A percentile compares a stretch with the other conserved stretches of the same genome.
Conservation (phyloP, 306 rosid species). For the Cicer chorassanicum region DNA sequence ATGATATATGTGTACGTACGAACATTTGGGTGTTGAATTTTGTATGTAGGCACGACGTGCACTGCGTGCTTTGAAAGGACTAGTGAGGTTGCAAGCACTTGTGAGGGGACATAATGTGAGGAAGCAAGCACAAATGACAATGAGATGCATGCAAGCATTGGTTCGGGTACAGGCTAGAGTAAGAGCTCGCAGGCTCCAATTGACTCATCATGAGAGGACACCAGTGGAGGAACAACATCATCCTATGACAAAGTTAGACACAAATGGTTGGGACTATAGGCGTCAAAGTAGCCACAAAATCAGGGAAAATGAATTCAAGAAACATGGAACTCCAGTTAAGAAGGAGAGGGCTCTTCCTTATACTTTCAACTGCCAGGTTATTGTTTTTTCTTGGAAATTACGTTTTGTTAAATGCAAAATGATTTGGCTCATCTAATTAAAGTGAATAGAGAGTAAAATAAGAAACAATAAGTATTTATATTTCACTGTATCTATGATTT, state of each 20-base stretch:
- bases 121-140: conserved; percentile 94
- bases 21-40: background rate
- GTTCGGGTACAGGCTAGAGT: conserved; percentile 89
- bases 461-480: too few relatives aligned
- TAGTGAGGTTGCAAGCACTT: conserved; percentile 88
- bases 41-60: conserved; percentile 82
- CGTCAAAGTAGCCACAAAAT: conserved; percentile 55
- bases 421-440: background rate
- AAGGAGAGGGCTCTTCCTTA: conserved; percentile 85
- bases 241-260: conserved; percentile 50
- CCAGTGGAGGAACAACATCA: conserved; percentile 41
- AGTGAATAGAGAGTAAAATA: too few relatives aligned
- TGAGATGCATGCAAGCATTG: conserved; percentile 97
- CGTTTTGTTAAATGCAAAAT: background rate
- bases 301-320: conserved; percentile 55
- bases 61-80: conserved; percentile 81
- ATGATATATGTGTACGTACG: background rate
- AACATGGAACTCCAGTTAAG: conserved; percentile 62
- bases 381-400: background rate
- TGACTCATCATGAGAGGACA: conserved; percentile 53
- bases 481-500: too few relatives aligned
- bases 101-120: conserved; percentile 94
- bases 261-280: conserved; percentile 53
- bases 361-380: conserved; percentile 74
- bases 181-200: conserved; percentile 70